Evolutionary conservation across 495 filamentous ascomycete genomes (phyloP), one percentile per base, ranked within the genome.

Genomic region (Podospora sp.): DNA sequence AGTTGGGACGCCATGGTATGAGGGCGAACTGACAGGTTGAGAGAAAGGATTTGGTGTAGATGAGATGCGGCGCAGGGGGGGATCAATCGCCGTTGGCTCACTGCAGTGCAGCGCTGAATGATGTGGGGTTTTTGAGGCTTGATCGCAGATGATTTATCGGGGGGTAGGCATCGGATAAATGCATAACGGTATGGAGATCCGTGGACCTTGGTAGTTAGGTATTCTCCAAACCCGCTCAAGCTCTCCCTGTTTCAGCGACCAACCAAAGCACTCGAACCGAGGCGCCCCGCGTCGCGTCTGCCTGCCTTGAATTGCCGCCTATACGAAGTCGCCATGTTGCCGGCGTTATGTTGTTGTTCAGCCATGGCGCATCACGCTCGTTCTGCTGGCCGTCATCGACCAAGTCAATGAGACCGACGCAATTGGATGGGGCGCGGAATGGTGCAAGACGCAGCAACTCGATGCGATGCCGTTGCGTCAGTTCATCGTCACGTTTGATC

Each of bases 1-100:
- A 94, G 86, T 80, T 94, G 91, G 35, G 91, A 92, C 22, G 91
- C 88, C 91, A 93, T 93, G 67, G 63, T 68, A 71, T 46, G 40
- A 46, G 40, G 14, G 40, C 40, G 9, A 18, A 18, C 4, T 6
- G 12, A 18, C 20, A 58, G 52, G 58, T 27, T 59, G 20, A 24
- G 53, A 60, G 16, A 21, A 51, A 27, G 63, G 46, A 61, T 58
- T 58, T 71, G 50, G 59, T 16, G 27, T 46, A 11, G 14, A 46
- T 46, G 40, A 46, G 40, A 46, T 46, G 16, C 4, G 40, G 4
- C 40, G 40, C 40, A 46, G 40, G 40, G 40, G 40, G n/a, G n/a
- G n/a, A n/a, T n/a, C n/a, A n/a, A 46, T 46, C 40, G 16, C 40
- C 16, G 12, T 4, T 14, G 40, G 40, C 40, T 46, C 14, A 11